These are phyloP conservation scores for Gloeophyllum trabeum DNA, from an alignment of 768 basidiomycete species.

Conservation along the genomic window DNA sequence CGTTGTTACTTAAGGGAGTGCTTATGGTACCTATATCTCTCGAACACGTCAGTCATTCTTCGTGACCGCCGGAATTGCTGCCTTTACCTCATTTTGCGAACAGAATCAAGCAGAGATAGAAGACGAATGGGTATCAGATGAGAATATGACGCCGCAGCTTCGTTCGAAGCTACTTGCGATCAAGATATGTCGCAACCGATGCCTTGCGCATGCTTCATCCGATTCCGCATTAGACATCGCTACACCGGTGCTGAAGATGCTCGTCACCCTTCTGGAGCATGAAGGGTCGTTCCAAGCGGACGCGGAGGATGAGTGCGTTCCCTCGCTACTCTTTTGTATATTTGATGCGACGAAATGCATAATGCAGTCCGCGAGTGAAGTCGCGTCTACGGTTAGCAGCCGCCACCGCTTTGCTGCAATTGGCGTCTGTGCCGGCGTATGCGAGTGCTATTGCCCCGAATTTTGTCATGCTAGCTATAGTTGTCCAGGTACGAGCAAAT, in stretches of 20 bases:
- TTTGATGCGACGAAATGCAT: constrained; percentile 9
- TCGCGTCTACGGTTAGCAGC: constrained; percentile 80
- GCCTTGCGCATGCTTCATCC: constrained; percentile 51
- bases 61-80: neutral
- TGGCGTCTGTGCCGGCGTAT: constrained; percentile 50
- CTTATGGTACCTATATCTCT: constrained; percentile 44
- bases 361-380: constrained; percentile 42
- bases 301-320: constrained; percentile 35
- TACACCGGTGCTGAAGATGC: constrained; percentile 66
- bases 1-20: constrained; percentile 58
- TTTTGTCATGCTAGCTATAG: constrained; percentile 62
- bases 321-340: neutral
- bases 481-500: constrained; percentile 62
- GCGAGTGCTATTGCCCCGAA: constrained; percentile 41
- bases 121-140: constrained; percentile 72
- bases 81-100: constrained; percentile 4
- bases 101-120: constrained; percentile 46
- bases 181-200: constrained; percentile 76
- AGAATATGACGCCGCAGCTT: constrained; percentile 42
- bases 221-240: constrained; percentile 57
- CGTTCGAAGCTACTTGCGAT: constrained; percentile 64
- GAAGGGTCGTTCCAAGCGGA: constrained; percentile 56
- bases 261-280: constrained; percentile 57
- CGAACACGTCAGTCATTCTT: constrained; percentile 38
- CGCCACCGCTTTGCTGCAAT: constrained; percentile 67